Evolutionary conservation across 2,329 filamentous ascomycete genomes (phyloP), one percentile per base, ranked within the genome.

Genomic region (Fusarium dlaminii): DNA sequence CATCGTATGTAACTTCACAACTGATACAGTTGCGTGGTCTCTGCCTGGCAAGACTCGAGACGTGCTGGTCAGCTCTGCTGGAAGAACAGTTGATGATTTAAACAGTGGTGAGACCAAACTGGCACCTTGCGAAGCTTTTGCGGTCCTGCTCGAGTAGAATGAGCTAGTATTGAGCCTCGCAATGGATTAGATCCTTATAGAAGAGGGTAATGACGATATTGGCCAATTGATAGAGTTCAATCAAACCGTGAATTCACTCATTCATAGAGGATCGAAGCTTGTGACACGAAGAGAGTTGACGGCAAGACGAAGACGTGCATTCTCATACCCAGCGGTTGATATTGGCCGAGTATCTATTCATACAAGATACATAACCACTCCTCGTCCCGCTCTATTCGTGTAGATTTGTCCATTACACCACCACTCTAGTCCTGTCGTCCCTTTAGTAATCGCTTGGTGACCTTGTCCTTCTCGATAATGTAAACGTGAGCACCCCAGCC

Each of bases 401-500:
- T 55, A 68, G 63, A 63, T 70, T 68, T 75, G 39, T 59, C 54
- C 46, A 64, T 68, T 63, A 67, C 67, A 24, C 60, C 59, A 34
- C 57, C 60, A 32, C 62, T 77, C 74, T 94, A 95, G 84, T 98
- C 96, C 87, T 98, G 96, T 87, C 95, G 91, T 82, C 95, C 95
- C 91, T 98, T 98, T 84, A 99, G 88, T 91, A 99, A 91, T 83
- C 96, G 90, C 92, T 98, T 98, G 81, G 96, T 98, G 74, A 99
- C 94, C 93, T 98, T 98, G 87, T 98, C 95, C 90, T 99, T 99
- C 89, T 98, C 96, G 84, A 99, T 97, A 81, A 99, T 97, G 87
- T 98, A 99, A 78, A 99, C 96, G 82, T 99, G 95, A 43, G 96
- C 96, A 82, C 96, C 96, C 96, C 96, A 98, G 75, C 96, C 96